These are phyloP conservation scores for Cladorrhinum samala DNA, from an alignment of 495 filamentous ascomycete species.

Conservation along the genomic window DNA sequence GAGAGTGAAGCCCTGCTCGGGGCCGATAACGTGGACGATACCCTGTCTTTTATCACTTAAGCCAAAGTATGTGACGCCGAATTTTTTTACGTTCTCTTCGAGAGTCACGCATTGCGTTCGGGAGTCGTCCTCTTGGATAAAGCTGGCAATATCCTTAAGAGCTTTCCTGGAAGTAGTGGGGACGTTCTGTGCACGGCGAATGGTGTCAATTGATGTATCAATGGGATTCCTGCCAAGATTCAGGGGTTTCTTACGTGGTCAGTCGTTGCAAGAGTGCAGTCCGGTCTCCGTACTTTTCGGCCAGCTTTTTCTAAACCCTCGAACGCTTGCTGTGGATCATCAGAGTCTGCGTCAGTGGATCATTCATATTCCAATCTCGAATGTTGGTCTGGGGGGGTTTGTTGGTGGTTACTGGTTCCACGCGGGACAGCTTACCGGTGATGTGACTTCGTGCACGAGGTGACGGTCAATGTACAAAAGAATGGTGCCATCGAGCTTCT, in stretches of 20 bases:
- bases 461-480: constrained; percentile 93
- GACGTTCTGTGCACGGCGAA: constrained; percentile 59
- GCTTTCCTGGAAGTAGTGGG: constrained; percentile 83
- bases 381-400: background rate
- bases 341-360: background rate
- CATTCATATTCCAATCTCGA: background rate
- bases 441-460: constrained; percentile 96
- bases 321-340: constrained; percentile 71
- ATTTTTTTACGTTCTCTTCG: constrained; percentile 94
- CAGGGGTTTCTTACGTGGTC: constrained; percentile 68
- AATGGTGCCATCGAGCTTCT: constrained; percentile 86
- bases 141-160: constrained; percentile 78
- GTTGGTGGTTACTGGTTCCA: background rate
- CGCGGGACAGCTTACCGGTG: constrained; percentile 53
- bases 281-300: constrained; percentile 81
- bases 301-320: constrained; percentile 86
- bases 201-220: too few relatives aligned
- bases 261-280: constrained; percentile 93
- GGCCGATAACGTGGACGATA: constrained; percentile 98
- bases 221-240: background rate
- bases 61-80: constrained; percentile 95
- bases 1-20: constrained; percentile 97
- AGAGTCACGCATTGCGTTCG: constrained; percentile 89
- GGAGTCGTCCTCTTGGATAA: constrained; percentile 92
- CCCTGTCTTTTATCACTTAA: constrained; percentile 94